Conservation (phyloP, 2,329 filamentous ascomycete genomes). For the Beauveria sp. region DNA sequence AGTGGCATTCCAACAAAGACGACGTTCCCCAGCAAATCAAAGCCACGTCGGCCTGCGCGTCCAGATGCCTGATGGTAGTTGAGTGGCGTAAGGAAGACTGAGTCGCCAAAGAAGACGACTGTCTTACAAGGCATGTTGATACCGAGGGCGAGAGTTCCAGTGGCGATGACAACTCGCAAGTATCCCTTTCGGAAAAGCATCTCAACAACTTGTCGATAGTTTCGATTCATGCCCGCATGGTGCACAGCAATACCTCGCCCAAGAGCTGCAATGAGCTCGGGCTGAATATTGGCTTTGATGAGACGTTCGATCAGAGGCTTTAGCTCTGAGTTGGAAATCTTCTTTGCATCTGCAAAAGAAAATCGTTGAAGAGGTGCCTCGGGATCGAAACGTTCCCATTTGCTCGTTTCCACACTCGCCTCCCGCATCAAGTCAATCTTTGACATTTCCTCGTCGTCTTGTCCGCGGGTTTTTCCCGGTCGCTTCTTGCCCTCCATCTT, state of each 20-base stretch:
- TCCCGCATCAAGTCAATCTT: constrained; percentile 53
- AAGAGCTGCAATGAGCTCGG: constrained; percentile 52
- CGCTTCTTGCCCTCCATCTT: constrained; percentile 25
- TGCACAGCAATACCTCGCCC: constrained; percentile 66
- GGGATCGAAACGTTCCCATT: constrained; percentile 61
- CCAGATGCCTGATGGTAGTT: constrained; percentile 73
- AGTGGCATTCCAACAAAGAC: constrained; percentile 62
- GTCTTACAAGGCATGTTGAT: constrained; percentile 84
- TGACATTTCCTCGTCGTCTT: constrained; percentile 31
- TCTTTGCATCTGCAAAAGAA: constrained; percentile 58
- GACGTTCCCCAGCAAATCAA: constrained; percentile 73
- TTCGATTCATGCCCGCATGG: constrained; percentile 72
- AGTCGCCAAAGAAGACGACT: constrained; percentile 69
- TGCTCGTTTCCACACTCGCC: constrained; percentile 45
- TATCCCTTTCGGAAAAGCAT: constrained; percentile 68
- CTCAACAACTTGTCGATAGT: constrained; percentile 67
- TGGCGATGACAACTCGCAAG: constrained; percentile 64
- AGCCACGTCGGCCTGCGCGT: constrained; percentile 71
- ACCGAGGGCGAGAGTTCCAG: constrained; percentile 67
- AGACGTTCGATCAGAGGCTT: constrained; percentile 45
- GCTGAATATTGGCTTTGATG: constrained; percentile 38
- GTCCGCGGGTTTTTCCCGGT: constrained; percentile 30
- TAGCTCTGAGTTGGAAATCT: constrained; percentile 50
- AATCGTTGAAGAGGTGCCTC: constrained; percentile 55
- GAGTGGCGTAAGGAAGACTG: constrained; percentile 63